A percentile compares a stretch with the other conserved stretches of the same genome.
phyloP scores from a whole-genome alignment of 1,284 basidiomycete species.

The Papiliotrema nemorosa region DNA sequence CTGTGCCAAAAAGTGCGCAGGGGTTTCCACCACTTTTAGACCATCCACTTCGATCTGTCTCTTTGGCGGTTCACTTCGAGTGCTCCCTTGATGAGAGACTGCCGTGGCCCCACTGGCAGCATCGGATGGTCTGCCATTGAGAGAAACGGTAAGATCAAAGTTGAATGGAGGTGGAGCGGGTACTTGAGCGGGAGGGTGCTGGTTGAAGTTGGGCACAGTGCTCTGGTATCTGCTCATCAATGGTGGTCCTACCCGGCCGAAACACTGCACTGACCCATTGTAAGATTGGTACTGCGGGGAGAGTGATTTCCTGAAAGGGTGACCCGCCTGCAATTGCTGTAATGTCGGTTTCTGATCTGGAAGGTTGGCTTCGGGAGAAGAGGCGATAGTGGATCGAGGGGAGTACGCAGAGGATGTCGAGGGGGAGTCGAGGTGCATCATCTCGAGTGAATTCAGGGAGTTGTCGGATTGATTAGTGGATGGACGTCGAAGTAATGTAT shows the following conservation, averaged over 20 bases:
- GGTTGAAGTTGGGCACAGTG: too few species aligned
- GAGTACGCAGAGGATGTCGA: constrained; percentile 37
- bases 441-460: neutral
- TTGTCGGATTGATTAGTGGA: too few species aligned
- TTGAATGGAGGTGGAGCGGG: neutral
- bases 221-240: too few species aligned
- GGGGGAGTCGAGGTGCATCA: constrained; percentile 26
- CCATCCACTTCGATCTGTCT: constrained; percentile 36
- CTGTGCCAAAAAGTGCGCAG: neutral
- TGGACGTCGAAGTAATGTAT: too few species aligned
- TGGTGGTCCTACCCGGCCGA: too few species aligned
- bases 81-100: constrained; percentile 23
- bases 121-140: too few species aligned
- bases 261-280: neutral
- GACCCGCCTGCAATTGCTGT: neutral
- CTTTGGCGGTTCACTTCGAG: constrained; percentile 40
- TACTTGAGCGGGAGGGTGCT: neutral
- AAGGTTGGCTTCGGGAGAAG: constrained; percentile 28
- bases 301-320: too few species aligned
- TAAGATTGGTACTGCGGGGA: too few species aligned
- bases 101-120: neutral
- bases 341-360: constrained; percentile 6
- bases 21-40: constrained; percentile 6
- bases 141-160: neutral
- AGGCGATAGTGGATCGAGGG: constrained; percentile 29